Evolutionary conservation across 192 early-diverging fungal species (phyloP).

Genomic region (Rhizoclosmatium sp.): DNA sequence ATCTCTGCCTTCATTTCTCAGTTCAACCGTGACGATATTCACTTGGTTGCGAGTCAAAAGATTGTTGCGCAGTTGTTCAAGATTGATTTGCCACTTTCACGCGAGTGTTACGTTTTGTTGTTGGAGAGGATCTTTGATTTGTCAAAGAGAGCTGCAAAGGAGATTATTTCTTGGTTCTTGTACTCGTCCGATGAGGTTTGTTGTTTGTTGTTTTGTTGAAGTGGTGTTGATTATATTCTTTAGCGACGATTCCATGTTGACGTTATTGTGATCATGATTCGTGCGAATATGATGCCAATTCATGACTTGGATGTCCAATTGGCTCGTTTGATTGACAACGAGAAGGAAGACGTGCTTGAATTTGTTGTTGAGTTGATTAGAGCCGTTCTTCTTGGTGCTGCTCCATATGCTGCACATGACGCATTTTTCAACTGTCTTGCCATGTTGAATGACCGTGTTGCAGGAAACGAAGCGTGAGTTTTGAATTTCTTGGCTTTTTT

Average conservation of each 20-base stretch:
- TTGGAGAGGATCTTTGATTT: constrained; percentile 86
- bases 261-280: constrained; percentile 82
- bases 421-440: constrained; percentile 75
- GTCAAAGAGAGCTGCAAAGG: constrained; percentile 79
- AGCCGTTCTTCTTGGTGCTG: constrained; percentile 68
- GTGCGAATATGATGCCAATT: constrained; percentile 76
- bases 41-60: constrained; percentile 89
- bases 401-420: constrained; percentile 50
- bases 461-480: background rate
- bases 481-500: background rate
- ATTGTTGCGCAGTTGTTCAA: constrained; percentile 87
- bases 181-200: constrained; percentile 88
- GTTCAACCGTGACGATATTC: constrained; percentile 77
- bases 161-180: constrained; percentile 91
- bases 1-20: constrained; percentile 59
- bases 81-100: constrained; percentile 73
- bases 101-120: constrained; percentile 84
- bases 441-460: constrained; percentile 55
- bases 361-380: constrained; percentile 82
- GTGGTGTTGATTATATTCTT: constrained; percentile 2
- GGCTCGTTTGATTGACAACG: constrained; percentile 82
- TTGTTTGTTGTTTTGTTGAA: constrained; percentile 7
- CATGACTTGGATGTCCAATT: constrained; percentile 90
- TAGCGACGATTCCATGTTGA: constrained; percentile 88
- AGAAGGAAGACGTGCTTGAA: constrained; percentile 72